A percentile compares a stretch with the other conserved stretches of the same genome.
These are phyloP conservation scores for Stereum hirsutum DNA, from an alignment of 1,284 basidiomycete species.

Conservation along the genomic window DNA sequence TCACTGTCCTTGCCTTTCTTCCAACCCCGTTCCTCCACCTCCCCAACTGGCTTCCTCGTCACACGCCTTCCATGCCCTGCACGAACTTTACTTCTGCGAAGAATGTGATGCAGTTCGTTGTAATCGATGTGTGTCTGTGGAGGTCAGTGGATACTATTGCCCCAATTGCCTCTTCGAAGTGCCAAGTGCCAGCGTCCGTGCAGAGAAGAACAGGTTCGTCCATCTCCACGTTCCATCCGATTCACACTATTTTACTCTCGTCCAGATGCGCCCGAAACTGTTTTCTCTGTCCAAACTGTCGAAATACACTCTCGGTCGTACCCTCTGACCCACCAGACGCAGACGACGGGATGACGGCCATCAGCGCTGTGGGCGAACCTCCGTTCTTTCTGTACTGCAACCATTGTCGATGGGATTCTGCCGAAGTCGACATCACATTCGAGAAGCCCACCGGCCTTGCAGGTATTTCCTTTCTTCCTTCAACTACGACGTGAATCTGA, in stretches of 20 bases:
- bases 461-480: constrained; percentile 38
- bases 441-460: constrained; percentile 95
- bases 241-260: background rate
- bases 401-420: constrained; percentile 93
- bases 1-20: constrained; percentile 64
- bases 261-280: constrained; percentile 93
- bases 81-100: constrained; percentile 93
- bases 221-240: background rate
- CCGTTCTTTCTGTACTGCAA: constrained; percentile 91
- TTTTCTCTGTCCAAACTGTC: constrained; percentile 91
- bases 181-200: constrained; percentile 90
- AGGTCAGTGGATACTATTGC: constrained; percentile 96
- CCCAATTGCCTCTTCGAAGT: constrained; percentile 99
- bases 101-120: constrained; percentile 96
- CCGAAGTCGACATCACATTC: constrained; percentile 83
- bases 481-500: constrained; percentile 1
- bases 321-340: constrained; percentile 75
- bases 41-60: constrained; percentile 67
- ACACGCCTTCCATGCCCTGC: constrained; percentile 73
- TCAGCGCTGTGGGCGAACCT: constrained; percentile 62
- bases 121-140: constrained; percentile 83
- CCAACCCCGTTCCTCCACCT: constrained; percentile 57
- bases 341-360: constrained; percentile 40
- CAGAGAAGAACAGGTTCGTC: constrained; percentile 84
- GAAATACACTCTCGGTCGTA: constrained; percentile 81